phyloP scores from a whole-genome alignment of 2,329 filamentous ascomycete species.

The Monosporascus sp. region DNA sequence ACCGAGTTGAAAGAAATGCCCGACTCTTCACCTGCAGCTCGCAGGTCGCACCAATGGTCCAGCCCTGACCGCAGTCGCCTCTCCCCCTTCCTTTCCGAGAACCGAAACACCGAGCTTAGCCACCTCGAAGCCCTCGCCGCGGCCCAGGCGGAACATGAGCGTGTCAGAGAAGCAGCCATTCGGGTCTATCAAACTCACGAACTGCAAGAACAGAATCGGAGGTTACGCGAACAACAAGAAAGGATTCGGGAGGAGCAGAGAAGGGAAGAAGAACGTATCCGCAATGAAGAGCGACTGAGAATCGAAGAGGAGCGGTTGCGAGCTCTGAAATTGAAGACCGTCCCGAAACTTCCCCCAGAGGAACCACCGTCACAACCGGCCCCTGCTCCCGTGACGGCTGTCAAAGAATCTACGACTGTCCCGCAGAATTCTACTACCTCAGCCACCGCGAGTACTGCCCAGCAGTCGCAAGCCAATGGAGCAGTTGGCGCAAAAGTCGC shows the following conservation, averaged over 20 bases:
- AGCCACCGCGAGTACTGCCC: slow-evolving; percentile 3
- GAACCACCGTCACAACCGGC: slow-evolving; percentile 11
- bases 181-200: slow-evolving; percentile 43
- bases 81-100: slow-evolving; percentile 55
- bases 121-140: slow-evolving; percentile 62
- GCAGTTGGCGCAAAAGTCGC: slow-evolving; percentile 5
- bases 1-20: slow-evolving; percentile 30
- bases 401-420: neutral
- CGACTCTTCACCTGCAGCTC: slow-evolving; percentile 34
- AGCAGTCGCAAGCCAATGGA: slow-evolving; percentile 12
- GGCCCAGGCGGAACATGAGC: slow-evolving; percentile 61
- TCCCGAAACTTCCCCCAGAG: slow-evolving; percentile 35
- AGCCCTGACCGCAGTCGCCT: slow-evolving; percentile 43
- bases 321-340: slow-evolving; percentile 39
- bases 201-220: slow-evolving; percentile 33
- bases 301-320: slow-evolving; percentile 43
- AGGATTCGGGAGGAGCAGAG: slow-evolving; percentile 39
- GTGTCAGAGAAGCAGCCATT: slow-evolving; percentile 49
- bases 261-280: slow-evolving; percentile 40
- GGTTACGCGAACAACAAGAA: slow-evolving; percentile 27
- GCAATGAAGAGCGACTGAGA: slow-evolving; percentile 38
- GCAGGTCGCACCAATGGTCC: slow-evolving; percentile 30
- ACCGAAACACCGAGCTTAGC: slow-evolving; percentile 55
- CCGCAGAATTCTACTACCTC: neutral
- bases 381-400: slow-evolving; percentile 1